phyloP scores from a whole-genome alignment of 148 eudicot genomes.

The Nepenthes mirabilis region DNA sequence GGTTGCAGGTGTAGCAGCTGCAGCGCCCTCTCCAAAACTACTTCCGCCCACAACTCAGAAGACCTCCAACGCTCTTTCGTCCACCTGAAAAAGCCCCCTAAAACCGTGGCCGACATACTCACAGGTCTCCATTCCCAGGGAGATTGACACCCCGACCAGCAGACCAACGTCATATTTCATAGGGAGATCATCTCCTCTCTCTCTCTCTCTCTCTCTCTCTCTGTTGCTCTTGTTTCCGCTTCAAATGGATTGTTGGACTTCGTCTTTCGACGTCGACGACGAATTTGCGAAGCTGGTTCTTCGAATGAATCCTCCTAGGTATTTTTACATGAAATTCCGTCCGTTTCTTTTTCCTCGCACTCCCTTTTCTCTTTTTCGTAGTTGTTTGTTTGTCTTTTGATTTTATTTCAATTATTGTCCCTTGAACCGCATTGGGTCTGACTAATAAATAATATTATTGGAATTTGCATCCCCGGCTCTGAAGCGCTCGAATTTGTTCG shows the following conservation, averaged over 20 bases:
- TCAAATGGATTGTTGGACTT: constrained; percentile 51
- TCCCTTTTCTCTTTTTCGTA: not conserved
- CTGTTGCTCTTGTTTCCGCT: not conserved
- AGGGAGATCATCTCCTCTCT: not conserved
- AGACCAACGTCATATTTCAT: too few relatives aligned
- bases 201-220: not conserved
- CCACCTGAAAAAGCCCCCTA: too few relatives aligned
- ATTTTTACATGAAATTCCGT: not conserved
- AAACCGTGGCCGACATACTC: too few relatives aligned
- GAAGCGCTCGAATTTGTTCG: not conserved
- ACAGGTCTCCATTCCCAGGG: too few relatives aligned
- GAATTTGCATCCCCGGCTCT: too few relatives aligned
- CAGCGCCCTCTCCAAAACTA: too few relatives aligned
- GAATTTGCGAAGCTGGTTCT: constrained; percentile 79
- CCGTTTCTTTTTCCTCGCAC: not conserved
- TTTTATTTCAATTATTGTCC: not conserved
- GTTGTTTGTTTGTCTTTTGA: not conserved
- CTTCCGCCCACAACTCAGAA: too few relatives aligned
- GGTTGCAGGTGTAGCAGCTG: too few relatives aligned
- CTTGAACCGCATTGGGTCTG: constrained; percentile 9
- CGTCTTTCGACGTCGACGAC: constrained; percentile 50
- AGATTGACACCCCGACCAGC: too few relatives aligned
- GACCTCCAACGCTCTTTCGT: too few relatives aligned
- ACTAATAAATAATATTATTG: too few relatives aligned
- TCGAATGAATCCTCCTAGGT: constrained; percentile 89